Conservation (phyloP, 208 protist genomes). For the Trypanosoma boissoni region DNA sequence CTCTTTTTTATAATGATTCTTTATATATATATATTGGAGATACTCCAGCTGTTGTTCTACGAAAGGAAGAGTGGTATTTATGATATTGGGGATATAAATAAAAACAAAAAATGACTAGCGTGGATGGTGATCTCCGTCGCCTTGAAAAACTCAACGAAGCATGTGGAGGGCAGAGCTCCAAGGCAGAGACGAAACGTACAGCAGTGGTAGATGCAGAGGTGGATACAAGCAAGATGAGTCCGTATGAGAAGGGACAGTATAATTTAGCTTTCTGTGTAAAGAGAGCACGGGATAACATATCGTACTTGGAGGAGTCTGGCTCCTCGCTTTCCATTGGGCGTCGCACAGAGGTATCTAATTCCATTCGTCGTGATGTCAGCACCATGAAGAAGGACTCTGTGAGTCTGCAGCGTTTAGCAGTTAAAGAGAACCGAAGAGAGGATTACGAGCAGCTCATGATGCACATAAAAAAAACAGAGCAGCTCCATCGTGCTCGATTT, state of each 20-base stretch:
- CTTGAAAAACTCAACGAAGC: constrained; percentile 17
- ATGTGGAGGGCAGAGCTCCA: constrained; percentile 4
- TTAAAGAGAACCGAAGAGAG: constrained; percentile 22
- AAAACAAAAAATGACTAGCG: constrained; percentile 12
- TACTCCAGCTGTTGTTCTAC: too few relatives aligned
- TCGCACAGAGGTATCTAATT: constrained; percentile 26
- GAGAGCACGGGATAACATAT: constrained; percentile 13
- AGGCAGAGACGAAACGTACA: neutral
- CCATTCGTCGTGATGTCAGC: constrained; percentile 24
- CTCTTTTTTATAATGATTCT: neutral
- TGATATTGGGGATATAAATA: neutral
- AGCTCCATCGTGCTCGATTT: constrained; percentile 25
- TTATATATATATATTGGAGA: neutral
- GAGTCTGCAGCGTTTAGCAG: constrained; percentile 11
- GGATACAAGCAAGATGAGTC: constrained; percentile 16
- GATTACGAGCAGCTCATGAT: constrained; percentile 31
- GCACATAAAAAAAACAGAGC: constrained; percentile 31
- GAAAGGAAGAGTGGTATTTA: too few relatives aligned
- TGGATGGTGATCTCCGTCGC: constrained; percentile 10
- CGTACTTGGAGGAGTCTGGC: constrained; percentile 10
- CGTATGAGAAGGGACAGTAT: constrained; percentile 31
- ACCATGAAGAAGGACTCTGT: constrained; percentile 28
- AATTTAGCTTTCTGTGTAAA: constrained; percentile 26
- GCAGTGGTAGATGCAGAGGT: neutral
- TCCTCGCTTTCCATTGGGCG: constrained; percentile 11